Evolutionary conservation across 345 rosid species (phyloP), one percentile per base, ranked within the genome.

Genomic region (Capsella bursapastoris): DNA sequence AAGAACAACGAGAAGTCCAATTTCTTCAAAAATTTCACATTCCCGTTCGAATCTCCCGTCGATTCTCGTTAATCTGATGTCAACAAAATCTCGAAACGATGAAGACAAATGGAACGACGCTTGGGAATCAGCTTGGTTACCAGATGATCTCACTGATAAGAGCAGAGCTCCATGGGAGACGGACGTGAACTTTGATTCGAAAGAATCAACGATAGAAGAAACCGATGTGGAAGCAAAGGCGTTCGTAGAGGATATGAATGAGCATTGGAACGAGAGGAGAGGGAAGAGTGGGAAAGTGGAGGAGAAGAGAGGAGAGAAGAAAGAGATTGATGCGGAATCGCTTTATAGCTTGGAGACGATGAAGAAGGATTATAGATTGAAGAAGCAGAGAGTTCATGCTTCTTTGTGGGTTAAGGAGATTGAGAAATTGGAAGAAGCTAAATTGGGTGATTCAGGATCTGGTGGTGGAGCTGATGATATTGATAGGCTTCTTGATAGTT

Each of bases 51-150:
- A 66, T 63, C 12, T 78, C 52, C 27, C 64, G 0, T n/a, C 70
- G 12, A 15, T 50, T 38, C 27, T 81, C n/a, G 41, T 61, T 43
- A 74, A 57, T 27, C 61, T 70, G 22, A 35, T 85, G 18, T 84
- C 88, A 3, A 71, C 84, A 16, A 76, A 81, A 68, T 43, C 83
- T 4, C 18, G 67, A 70, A 83, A 78, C 11, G 85, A 81, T 28
- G 91, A 84, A 37, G 90, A 89, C 4, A 90, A 90, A 51, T 94
- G 97, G 98, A 94, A 94, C 75, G 93, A 91, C 57, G 92, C 97
- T 6, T 90, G 96, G 96, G 98, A 94, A 72, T 71, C 93, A 3
- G 93, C 98, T 34, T 94, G 96, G 97, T 78, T 94, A 12, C 97
- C 97, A 0, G 92, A 87, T 13, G 93, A 91, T 70, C 82, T 91